Evolutionary conservation across 495 filamentous ascomycete species (phyloP).

Genomic region (Penicillium chermesinum): DNA sequence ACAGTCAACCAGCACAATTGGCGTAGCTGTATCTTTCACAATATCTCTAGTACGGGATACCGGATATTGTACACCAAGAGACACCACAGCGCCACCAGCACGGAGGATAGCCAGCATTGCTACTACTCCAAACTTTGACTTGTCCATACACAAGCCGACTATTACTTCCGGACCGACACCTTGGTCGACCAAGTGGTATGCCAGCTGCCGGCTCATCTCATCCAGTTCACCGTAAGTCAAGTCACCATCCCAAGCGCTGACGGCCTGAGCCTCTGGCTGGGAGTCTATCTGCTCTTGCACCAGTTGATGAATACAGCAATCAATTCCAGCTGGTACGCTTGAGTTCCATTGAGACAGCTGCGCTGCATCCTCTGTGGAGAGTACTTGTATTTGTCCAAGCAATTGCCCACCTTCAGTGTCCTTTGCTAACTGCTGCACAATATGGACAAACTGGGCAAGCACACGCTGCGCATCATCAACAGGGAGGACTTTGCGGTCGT

Average conservation of each 20-base stretch:
- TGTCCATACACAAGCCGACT: constrained; percentile 4
- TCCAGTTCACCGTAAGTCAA: neutral
- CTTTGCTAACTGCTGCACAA: neutral
- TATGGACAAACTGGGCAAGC: constrained; percentile 2
- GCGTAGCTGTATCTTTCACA: constrained; percentile 5
- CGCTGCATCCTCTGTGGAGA: too few species aligned
- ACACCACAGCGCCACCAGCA: constrained; percentile 26
- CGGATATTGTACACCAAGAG: constrained; percentile 21
- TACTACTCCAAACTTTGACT: constrained; percentile 32
- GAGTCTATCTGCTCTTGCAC: neutral
- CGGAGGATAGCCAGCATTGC: constrained; percentile 30
- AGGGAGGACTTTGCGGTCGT: neutral
- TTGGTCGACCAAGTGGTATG: neutral
- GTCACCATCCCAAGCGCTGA: neutral
- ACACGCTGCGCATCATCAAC: constrained; percentile 1
- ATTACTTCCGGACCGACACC: constrained; percentile 1
- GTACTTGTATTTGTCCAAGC: too few species aligned
- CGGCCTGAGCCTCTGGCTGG: neutral
- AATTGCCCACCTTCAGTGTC: neutral
- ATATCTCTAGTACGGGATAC: constrained; percentile 10
- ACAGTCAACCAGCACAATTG: constrained; percentile 4
- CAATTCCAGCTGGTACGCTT: neutral
- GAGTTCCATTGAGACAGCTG: constrained; percentile 2
- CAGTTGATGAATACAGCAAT: neutral
- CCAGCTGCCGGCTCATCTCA: neutral